phyloP scores from a whole-genome alignment of 1,139 yeast genomes.

The Waltiozyma sp. region DNA sequence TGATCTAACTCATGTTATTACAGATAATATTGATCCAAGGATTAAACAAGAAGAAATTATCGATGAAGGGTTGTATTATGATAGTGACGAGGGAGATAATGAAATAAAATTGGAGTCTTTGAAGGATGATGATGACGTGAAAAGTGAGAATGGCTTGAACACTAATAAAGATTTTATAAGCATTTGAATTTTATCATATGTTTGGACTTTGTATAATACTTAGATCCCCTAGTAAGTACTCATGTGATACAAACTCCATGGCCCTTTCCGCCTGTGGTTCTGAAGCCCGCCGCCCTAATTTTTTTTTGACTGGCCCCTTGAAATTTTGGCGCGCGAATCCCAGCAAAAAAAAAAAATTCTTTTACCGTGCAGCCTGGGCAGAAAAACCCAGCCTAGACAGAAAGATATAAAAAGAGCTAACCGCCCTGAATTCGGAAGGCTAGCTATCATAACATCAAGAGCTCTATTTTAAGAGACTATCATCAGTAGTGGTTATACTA shows the following conservation, averaged over 20 bases:
- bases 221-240: no score
- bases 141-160: slow-evolving; percentile 18
- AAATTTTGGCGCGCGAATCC: background rate
- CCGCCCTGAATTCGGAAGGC: background rate
- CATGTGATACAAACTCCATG: no score
- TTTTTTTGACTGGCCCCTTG: no score
- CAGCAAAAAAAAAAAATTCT: background rate
- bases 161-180: slow-evolving; percentile 21
- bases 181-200: no score
- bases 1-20: slow-evolving; percentile 21
- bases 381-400: no score
- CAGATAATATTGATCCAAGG: slow-evolving; percentile 14
- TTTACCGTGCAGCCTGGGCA: background rate
- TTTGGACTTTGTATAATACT: no score
- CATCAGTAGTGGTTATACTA: slow-evolving; percentile 72
- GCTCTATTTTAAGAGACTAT: slow-evolving; percentile 17
- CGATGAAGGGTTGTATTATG: slow-evolving; percentile 21
- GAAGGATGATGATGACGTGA: background rate
- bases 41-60: slow-evolving; percentile 9
- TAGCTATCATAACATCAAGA: background rate
- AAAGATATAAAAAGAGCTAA: background rate
- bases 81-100: slow-evolving; percentile 26
- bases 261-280: no score
- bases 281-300: background rate
- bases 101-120: slow-evolving; percentile 17